Conservation (phyloP, 306 rosid species). For the Luffa acutangula region DNA sequence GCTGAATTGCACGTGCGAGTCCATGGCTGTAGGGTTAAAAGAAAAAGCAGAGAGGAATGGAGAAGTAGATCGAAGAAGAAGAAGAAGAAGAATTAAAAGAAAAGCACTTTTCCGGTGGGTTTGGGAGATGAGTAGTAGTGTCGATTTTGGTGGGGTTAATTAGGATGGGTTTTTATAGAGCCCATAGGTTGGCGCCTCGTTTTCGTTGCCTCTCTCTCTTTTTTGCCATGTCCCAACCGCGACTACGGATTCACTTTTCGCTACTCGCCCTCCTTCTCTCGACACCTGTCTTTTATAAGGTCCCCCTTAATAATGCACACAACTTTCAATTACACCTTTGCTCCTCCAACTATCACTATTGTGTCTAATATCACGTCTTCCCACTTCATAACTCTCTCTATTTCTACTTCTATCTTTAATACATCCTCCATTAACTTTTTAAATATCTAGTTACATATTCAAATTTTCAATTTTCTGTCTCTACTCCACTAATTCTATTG, state of each 20-base stretch:
- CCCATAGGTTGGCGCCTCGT: background rate
- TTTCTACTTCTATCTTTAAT: too few relatives aligned
- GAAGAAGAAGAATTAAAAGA: background rate
- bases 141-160: background rate
- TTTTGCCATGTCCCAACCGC: background rate
- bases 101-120: background rate
- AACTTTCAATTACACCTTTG: too few relatives aligned
- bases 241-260: background rate
- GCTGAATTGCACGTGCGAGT: background rate
- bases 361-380: too few relatives aligned
- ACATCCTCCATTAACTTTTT: too few relatives aligned
- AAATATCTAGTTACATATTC: too few relatives aligned
- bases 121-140: background rate
- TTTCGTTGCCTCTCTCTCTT: background rate
- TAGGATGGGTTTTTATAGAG: constrained; percentile 10
- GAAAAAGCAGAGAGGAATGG: background rate
- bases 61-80: background rate
- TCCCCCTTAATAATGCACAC: too few relatives aligned
- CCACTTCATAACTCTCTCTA: too few relatives aligned
- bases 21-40: background rate
- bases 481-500: too few relatives aligned
- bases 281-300: background rate
- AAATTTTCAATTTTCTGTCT: too few relatives aligned
- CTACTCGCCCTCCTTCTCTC: background rate
- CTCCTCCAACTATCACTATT: too few relatives aligned